Conservation (phyloP, 768 basidiomycete genomes). For the Crepidotus variabilis region DNA sequence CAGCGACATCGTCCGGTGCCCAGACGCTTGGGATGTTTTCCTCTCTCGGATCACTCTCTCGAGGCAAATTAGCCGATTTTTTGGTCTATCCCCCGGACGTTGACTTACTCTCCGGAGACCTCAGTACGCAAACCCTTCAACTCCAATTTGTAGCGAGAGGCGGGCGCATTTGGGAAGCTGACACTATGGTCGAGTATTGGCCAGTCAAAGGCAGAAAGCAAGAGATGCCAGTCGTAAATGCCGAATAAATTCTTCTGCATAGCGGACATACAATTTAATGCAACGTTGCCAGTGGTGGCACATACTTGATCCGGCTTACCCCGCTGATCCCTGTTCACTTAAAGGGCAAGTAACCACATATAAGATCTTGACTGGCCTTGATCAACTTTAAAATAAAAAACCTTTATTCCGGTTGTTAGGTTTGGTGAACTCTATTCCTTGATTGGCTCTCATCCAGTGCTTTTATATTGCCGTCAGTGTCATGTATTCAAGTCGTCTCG, state of each 20-base stretch:
- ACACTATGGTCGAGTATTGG: slow-evolving; percentile 67
- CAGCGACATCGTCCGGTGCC: slow-evolving; percentile 66
- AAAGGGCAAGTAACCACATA: no score
- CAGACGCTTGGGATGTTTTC: slow-evolving; percentile 57
- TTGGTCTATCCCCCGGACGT: slow-evolving; percentile 60
- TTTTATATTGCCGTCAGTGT: no score
- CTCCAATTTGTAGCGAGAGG: slow-evolving; percentile 58
- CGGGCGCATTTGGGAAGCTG: slow-evolving; percentile 68
- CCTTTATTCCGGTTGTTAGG: no score
- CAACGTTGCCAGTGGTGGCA: no score
- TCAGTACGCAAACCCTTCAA: slow-evolving; percentile 43
- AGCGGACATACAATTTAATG: neutral
- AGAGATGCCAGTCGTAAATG: slow-evolving; percentile 56
- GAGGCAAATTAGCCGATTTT: slow-evolving; percentile 70
- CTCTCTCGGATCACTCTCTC: slow-evolving; percentile 60
- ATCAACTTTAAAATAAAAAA: no score
- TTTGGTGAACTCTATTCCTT: no score
- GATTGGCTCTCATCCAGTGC: no score
- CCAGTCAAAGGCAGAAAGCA: slow-evolving; percentile 58
- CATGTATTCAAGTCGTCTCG: no score
- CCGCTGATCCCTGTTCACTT: no score
- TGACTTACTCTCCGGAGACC: slow-evolving; percentile 51
- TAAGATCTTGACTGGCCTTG: no score
- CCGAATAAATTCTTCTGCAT: slow-evolving; percentile 24
- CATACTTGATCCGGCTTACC: no score